Conservation (phyloP, 106 monocot genomes). For the Chionographis japonica region DNA sequence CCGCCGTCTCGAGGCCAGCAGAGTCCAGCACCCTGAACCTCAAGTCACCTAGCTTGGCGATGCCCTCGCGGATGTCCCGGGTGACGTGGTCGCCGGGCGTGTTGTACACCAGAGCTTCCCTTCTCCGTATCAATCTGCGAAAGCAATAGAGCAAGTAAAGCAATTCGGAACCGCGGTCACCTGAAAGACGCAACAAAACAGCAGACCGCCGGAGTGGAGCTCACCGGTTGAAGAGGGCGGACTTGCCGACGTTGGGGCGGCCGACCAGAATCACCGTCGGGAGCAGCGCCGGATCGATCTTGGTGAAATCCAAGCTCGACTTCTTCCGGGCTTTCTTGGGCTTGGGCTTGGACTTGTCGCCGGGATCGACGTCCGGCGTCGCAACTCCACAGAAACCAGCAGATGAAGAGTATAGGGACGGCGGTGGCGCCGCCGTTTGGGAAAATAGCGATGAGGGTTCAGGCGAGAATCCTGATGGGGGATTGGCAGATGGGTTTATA, state of each 20-base stretch:
- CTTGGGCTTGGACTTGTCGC: conserved; percentile 9
- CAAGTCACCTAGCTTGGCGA: conserved; percentile 88
- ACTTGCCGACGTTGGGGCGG: conserved; percentile 96
- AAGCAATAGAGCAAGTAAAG: not conserved
- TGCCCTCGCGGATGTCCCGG: conserved; percentile 84
- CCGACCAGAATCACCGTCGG: conserved; percentile 93
- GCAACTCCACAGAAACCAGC: too few relatives aligned
- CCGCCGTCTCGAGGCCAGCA: conserved; percentile 88
- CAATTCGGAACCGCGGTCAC: not conserved
- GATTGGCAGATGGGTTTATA: too few relatives aligned
- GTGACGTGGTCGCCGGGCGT: conserved; percentile 94
- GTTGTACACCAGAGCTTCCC: conserved; percentile 93
- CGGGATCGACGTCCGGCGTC: conserved; percentile 11
- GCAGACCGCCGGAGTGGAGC: not conserved
- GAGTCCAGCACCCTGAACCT: conserved; percentile 93
- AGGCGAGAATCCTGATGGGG: too few relatives aligned
- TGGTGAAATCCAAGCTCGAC: conserved; percentile 70
- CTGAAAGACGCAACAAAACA: not conserved
- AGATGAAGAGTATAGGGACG: too few relatives aligned
- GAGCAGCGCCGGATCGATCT: conserved; percentile 54
- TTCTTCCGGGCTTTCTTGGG: conserved; percentile 35
- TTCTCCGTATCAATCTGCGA: conserved; percentile 77
- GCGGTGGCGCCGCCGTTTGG: too few relatives aligned
- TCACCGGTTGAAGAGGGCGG: conserved; percentile 95
- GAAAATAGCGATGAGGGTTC: too few relatives aligned